These are phyloP conservation scores for Hippophae gyantsensis DNA, from an alignment of 306 rosid genomes.

Conservation along the genomic window DNA sequence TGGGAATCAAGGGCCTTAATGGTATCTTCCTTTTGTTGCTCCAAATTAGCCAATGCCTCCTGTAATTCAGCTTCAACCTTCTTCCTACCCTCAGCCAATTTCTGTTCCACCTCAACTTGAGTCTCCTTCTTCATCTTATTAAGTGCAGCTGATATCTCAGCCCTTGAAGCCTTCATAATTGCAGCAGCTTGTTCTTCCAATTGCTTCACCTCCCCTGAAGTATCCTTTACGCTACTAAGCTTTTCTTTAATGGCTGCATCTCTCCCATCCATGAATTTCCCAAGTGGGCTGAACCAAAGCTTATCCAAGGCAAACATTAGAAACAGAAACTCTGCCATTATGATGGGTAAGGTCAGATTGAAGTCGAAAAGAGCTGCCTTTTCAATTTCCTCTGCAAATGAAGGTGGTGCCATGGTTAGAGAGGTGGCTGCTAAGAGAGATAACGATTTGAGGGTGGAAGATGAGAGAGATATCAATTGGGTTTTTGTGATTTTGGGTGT, in stretches of 20 bases:
- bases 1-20: slow-evolving; percentile 76
- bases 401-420: slow-evolving; percentile 49
- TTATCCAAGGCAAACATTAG: slow-evolving; percentile 85
- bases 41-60: slow-evolving; percentile 64
- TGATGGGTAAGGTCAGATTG: slow-evolving; percentile 79
- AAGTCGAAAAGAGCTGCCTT: slow-evolving; percentile 90
- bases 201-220: slow-evolving; percentile 66
- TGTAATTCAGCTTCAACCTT: slow-evolving; percentile 74
- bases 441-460: slow-evolving; percentile 44
- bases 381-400: slow-evolving; percentile 52
- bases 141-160: slow-evolving; percentile 81
- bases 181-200: slow-evolving; percentile 74
- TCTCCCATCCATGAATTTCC: slow-evolving; percentile 80
- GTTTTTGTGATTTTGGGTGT: slow-evolving; percentile 20
- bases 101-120: slow-evolving; percentile 68
- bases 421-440: slow-evolving; percentile 49
- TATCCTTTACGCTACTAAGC: slow-evolving; percentile 75
- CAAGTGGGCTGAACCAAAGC: slow-evolving; percentile 66
- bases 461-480: slow-evolving; percentile 18
- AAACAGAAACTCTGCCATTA: slow-evolving; percentile 54
- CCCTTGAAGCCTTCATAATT: slow-evolving; percentile 65
- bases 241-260: slow-evolving; percentile 71
- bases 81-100: slow-evolving; percentile 69
- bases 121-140: slow-evolving; percentile 92
- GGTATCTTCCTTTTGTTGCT: slow-evolving; percentile 68